phyloP scores from a whole-genome alignment of 2,329 filamentous ascomycete species.

The Tolypocladium tundrense region DNA sequence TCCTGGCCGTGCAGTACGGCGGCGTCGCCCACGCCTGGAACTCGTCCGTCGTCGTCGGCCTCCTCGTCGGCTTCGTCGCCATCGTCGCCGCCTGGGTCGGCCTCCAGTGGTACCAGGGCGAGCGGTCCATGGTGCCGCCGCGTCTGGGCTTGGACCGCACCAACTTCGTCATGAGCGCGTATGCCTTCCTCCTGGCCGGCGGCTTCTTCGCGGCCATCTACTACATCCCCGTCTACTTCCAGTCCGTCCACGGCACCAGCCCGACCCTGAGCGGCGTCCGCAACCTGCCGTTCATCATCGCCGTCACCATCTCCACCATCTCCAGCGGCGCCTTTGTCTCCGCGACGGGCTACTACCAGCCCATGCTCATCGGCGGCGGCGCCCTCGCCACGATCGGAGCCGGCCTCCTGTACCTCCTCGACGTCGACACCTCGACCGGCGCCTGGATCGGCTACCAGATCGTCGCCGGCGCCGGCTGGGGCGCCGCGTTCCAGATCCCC shows the following conservation, averaged over 20 bases:
- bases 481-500: not conserved
- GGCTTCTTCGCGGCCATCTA: conserved; percentile 34
- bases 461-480: not conserved
- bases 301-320: not conserved
- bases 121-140: conserved; percentile 31
- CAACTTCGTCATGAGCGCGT: conserved; percentile 25
- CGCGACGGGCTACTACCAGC: conserved; percentile 22
- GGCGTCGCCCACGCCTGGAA: conserved; percentile 33
- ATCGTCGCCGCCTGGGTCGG: conserved; percentile 23
- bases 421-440: not conserved
- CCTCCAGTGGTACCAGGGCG: conserved; percentile 31
- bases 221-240: conserved; percentile 38
- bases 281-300: conserved; percentile 31
- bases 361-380: conserved; percentile 32
- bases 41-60: conserved; percentile 28
- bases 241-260: conserved; percentile 27
- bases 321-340: not conserved
- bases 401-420: not conserved
- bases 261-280: conserved; percentile 30
- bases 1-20: conserved; percentile 38
- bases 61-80: conserved; percentile 27
- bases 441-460: not conserved
- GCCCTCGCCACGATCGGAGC: not conserved
- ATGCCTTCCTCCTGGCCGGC: conserved; percentile 31
- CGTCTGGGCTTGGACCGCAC: conserved; percentile 28